These are phyloP conservation scores for Pseudopithomyces maydicus DNA, from an alignment of 2,329 filamentous ascomycete genomes.

Conservation along the genomic window DNA sequence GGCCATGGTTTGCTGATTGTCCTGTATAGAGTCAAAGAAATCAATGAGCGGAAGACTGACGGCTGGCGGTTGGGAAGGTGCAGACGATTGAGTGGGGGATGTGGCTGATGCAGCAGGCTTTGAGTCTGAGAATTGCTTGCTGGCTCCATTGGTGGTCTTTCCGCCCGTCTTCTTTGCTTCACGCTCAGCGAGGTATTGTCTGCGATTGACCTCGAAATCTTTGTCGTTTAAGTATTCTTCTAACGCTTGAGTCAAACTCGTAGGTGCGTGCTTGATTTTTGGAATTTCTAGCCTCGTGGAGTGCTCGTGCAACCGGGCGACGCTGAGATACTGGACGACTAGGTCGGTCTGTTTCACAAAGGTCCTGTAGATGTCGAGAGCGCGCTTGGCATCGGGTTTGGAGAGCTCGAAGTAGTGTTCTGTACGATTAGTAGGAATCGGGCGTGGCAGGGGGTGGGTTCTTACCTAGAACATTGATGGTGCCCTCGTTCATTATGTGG, in stretches of 20 bases:
- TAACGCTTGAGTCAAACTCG: constrained; percentile 84
- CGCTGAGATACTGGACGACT: constrained; percentile 86
- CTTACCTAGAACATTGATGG: constrained; percentile 93
- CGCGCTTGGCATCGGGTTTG: constrained; percentile 86
- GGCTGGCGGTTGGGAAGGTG: constrained; percentile 24
- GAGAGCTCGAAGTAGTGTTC: constrained; percentile 99
- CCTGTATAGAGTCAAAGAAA: constrained; percentile 38
- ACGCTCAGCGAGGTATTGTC: constrained; percentile 89
- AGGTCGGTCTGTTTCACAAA: constrained; percentile 92
- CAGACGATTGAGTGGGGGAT: constrained; percentile 26
- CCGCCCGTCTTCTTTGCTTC: constrained; percentile 67
- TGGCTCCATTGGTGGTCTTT: constrained; percentile 45
- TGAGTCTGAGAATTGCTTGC: constrained; percentile 43
- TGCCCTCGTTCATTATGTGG: constrained; percentile 93
- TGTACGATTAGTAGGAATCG: constrained; percentile 45
- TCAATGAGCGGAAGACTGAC: constrained; percentile 39
- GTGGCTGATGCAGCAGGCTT: constrained; percentile 33
- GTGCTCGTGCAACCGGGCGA: constrained; percentile 88
- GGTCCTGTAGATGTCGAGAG: constrained; percentile 87
- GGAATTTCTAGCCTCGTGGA: constrained; percentile 93
- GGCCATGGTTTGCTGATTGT: constrained; percentile 44
- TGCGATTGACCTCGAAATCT: constrained; percentile 90
- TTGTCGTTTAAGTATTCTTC: constrained; percentile 94
- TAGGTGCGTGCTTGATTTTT: constrained; percentile 95
- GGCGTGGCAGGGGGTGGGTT: background rate